Base-by-base conservation (phyloP, 2,329 filamentous ascomycete species). In the Aspergillus sp. region DNA sequence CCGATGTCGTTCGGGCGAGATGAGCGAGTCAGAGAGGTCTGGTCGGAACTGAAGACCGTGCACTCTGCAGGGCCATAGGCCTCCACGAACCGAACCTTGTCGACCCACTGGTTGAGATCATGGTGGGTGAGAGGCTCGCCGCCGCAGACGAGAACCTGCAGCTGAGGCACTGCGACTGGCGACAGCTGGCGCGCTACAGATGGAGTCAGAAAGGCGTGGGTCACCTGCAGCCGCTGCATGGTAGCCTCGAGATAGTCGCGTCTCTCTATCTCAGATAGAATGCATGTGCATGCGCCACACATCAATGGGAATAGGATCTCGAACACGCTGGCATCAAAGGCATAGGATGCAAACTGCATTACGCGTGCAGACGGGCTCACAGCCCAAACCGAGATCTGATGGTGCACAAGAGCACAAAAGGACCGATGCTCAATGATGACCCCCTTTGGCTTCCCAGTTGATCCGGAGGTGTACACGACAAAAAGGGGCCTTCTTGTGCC, bases 161-260 rank as follows among this genome's bases (percentile, higher is more conserved):
- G 15, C 9, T 15, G 8, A 11, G 41, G 41, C 14, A 53, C 3
- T 7, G 23, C 25, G 9, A 4, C 5, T 5, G 21, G n/a, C 15
- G 11, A 21, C 4, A 64, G n/a, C n/a, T 52, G 39, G 7, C 70
- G 60, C 0, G 82, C 82, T 11, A 87, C 75, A 0, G 82, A 75
- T 0, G 83, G 80, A 0, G 85, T 87, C 67, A 86, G 77, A 65
- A 82, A 81, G 2, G 46, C 25, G 14, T 8, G 46, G 52, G 46
- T 58, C 6, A 53, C 40, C 9, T n/a, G n/a, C n/a, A 21, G 4
- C 3, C 17, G 40, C 40, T 19, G 3, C n/a, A 43, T 43, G 17
- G 9, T 21, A 12, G 7, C 40, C 3, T 17, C 9, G 6, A 43
- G n/a, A 21, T 11, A 19, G 17, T 43, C 17, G 6, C n/a, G 40